Evolutionary conservation across 208 protist genomes (phyloP), one percentile per base, ranked within the genome.

Genomic region (Trypanosoma platydactyli): DNA sequence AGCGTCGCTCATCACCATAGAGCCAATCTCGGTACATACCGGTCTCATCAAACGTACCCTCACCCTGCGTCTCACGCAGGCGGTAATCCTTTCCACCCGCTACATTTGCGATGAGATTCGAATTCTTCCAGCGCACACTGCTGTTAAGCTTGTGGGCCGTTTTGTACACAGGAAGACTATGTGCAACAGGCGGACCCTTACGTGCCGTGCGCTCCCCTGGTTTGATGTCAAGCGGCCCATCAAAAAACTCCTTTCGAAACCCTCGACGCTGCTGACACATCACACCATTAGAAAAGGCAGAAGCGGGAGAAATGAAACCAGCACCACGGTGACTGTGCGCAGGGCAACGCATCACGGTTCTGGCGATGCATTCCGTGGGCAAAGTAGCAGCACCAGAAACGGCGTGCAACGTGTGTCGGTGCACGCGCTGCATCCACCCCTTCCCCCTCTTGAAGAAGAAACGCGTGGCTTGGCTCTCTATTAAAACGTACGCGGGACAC

Each of bases 11-110:
- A 56, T 94, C 86, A 25, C 89, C 89, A 64, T 94, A 94, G 24
- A 94, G 84, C 89, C 89, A 94, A 66, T 94, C 89, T 18, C 89
- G 89, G 68, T 94, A 94, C 86, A 94, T 92, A 15, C 89, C 89
- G 0, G 81, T 84, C 59, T 91, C 86, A 52, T 95, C 86, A 59
- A 92, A 91, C 11, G 76, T 84, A 35, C 86, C 89, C 71, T 93
- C 89, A 13, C 84, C 77, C 48, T 95, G 86, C 3, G 86, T 95
- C 72, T 92, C 81, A 48, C 86, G 86, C 12, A 91, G 78, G 33
- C 86, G 79, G 73, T 87, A 92, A 75, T 92, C 86, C 64, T 92
- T 87, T 9, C 86, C 86, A 55, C 86, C 89, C 7, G 81, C 79
- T 15, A 94, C 88, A 66, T 91, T 91, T 1, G 89, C 77, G 29